These are phyloP conservation scores for Sphaerobolus stellatus DNA, from an alignment of 1,284 basidiomycete genomes.

Conservation along the genomic window DNA sequence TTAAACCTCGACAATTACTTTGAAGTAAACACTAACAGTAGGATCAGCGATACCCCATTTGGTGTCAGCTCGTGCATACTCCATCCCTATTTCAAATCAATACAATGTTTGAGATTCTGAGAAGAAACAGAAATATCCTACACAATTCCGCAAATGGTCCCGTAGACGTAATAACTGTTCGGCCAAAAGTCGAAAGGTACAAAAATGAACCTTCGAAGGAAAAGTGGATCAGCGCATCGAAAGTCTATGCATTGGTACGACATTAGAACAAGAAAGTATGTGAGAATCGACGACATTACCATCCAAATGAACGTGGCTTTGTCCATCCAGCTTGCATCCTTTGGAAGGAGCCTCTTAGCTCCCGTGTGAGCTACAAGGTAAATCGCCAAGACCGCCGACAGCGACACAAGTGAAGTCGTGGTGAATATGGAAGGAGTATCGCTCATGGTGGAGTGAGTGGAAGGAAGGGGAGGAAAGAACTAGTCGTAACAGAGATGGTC, in stretches of 20 bases:
- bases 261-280: background rate
- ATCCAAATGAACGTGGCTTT: conserved; percentile 71
- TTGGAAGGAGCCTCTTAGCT: conserved; percentile 56
- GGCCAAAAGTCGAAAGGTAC: conserved; percentile 69
- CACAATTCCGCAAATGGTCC: conserved; percentile 77
- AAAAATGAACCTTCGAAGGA: conserved; percentile 77
- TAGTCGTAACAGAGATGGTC: too few species aligned
- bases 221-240: conserved; percentile 79
- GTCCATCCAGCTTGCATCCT: conserved; percentile 61
- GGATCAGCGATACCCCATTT: conserved; percentile 79
- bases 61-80: conserved; percentile 75
- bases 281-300: conserved; percentile 33
- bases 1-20: background rate
- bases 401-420: conserved; percentile 60
- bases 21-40: conserved; percentile 35
- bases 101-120: background rate
- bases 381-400: conserved; percentile 55
- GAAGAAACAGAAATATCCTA: conserved; percentile 37
- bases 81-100: conserved; percentile 48
- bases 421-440: too few species aligned
- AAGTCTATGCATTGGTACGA: conserved; percentile 46
- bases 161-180: conserved; percentile 65
- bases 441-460: too few species aligned
- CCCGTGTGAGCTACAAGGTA: conserved; percentile 50
- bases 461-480: too few species aligned